phyloP scores from a whole-genome alignment of 805 yeast species.

The Lipomyces orientalis region DNA sequence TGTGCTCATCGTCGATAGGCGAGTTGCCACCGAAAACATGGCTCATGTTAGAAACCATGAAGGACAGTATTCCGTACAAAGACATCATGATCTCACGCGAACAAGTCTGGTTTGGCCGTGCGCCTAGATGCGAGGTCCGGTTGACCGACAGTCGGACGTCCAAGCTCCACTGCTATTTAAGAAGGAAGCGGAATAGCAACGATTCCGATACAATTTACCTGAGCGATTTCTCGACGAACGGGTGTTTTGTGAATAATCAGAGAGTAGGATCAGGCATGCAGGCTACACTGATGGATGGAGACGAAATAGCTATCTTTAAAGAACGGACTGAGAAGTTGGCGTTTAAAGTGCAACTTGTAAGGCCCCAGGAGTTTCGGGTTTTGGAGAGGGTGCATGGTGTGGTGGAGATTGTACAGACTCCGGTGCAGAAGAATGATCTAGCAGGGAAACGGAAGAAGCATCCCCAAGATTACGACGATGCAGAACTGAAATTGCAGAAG shows the following conservation, averaged over 20 bases:
- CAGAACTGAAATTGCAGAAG: background rate
- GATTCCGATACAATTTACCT: slow-evolving; percentile 60
- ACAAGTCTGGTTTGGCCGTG: slow-evolving; percentile 76
- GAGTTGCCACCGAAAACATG: slow-evolving; percentile 63
- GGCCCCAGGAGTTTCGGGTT: slow-evolving; percentile 14
- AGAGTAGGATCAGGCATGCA: slow-evolving; percentile 50
- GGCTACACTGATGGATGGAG: slow-evolving; percentile 35
- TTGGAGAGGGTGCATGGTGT: slow-evolving; percentile 16
- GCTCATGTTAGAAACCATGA: slow-evolving; percentile 61
- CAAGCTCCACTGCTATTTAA: slow-evolving; percentile 76
- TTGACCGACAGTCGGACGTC: slow-evolving; percentile 80
- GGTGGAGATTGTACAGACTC: slow-evolving; percentile 5
- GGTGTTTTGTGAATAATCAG: slow-evolving; percentile 59
- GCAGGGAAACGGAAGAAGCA: background rate
- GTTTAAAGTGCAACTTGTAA: slow-evolving; percentile 16
- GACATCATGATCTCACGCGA: slow-evolving; percentile 68
- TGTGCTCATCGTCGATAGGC: slow-evolving; percentile 15
- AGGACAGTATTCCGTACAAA: slow-evolving; percentile 53
- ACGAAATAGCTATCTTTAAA: slow-evolving; percentile 23
- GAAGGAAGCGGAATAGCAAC: slow-evolving; percentile 49
- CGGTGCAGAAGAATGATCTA: slow-evolving; percentile 13
- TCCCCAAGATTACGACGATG: slow-evolving; percentile 2
- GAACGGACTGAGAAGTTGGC: slow-evolving; percentile 21
- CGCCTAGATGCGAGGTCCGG: slow-evolving; percentile 54
- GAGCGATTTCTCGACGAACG: slow-evolving; percentile 78